phyloP scores from a whole-genome alignment of 768 basidiomycete species.

The Xerocomellus chrysenteron region DNA sequence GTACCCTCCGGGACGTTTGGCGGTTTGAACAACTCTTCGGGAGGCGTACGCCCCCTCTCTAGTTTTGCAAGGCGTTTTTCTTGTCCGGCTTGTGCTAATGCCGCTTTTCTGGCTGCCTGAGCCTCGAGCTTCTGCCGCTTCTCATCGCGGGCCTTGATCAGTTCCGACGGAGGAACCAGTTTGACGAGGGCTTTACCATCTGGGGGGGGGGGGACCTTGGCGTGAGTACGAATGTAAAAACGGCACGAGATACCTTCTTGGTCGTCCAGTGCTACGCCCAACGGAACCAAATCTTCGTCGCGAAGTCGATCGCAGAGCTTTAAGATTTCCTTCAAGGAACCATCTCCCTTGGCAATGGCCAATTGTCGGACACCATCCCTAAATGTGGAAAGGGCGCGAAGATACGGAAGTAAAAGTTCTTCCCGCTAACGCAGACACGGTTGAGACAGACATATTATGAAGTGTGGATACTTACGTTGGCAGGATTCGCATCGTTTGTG shows the following conservation, averaged over 20 bases:
- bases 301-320: constrained; percentile 86
- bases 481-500: constrained; percentile 35
- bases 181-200: constrained; percentile 97
- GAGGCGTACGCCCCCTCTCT: constrained; percentile 79
- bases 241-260: constrained; percentile 67
- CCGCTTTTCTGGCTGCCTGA: constrained; percentile 79
- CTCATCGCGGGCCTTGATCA: constrained; percentile 85
- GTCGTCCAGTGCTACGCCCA: constrained; percentile 96
- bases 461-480: constrained; percentile 42
- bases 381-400: constrained; percentile 83
- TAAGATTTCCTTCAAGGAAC: constrained; percentile 76
- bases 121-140: constrained; percentile 74
- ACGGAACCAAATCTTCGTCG: constrained; percentile 85
- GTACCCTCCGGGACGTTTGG: constrained; percentile 69
- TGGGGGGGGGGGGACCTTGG: constrained; percentile 29
- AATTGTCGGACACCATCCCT: constrained; percentile 83
- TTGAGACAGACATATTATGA: not conserved
- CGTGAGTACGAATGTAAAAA: not conserved
- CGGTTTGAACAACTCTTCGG: constrained; percentile 80
- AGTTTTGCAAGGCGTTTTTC: constrained; percentile 72
- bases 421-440: constrained; percentile 59
- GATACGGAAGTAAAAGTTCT: constrained; percentile 84
- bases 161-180: constrained; percentile 76
- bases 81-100: constrained; percentile 58
- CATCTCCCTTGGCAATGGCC: constrained; percentile 70